Conservation (phyloP, 2,329 filamentous ascomycete species). For the Pestalotiopsis sp. region DNA sequence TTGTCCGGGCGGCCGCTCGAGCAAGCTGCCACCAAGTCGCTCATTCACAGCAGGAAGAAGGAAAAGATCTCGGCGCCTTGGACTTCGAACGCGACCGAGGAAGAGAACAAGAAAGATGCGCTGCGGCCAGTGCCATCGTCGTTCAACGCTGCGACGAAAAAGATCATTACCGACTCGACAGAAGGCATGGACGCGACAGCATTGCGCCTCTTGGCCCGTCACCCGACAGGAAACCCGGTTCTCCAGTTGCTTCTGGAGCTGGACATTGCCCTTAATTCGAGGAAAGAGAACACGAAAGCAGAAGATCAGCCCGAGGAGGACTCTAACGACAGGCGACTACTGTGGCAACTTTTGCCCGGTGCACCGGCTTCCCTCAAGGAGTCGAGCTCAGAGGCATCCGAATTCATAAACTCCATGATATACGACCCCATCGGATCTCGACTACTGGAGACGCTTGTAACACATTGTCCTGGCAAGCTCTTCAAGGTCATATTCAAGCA, state of each 20-base stretch:
- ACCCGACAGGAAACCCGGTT: conserved; percentile 89
- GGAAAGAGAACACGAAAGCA: conserved; percentile 50
- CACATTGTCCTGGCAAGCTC: conserved; percentile 78
- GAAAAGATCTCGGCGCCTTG: conserved; percentile 73
- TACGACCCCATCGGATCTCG: conserved; percentile 92
- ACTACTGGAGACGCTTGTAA: conserved; percentile 83
- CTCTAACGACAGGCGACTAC: conserved; percentile 55
- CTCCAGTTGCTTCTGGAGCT: conserved; percentile 89
- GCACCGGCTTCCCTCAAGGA: conserved; percentile 71
- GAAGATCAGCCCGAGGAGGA: conserved; percentile 38
- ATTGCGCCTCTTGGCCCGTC: conserved; percentile 81
- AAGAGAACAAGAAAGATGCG: conserved; percentile 40
- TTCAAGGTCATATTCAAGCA: conserved; percentile 88
- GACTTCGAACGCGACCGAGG: conserved; percentile 50
- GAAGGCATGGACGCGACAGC: conserved; percentile 77
- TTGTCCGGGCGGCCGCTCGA: conserved; percentile 82
- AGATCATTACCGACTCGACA: conserved; percentile 79
- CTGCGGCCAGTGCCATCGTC: conserved; percentile 72
- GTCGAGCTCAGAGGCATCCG: conserved; percentile 69
- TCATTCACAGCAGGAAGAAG: conserved; percentile 93
- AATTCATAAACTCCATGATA: conserved; percentile 82
- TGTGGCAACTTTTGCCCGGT: conserved; percentile 79
- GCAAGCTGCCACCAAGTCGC: conserved; percentile 66
- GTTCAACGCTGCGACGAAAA: conserved; percentile 76
- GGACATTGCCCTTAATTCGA: conserved; percentile 76